Percentiles rank a stretch among this genome's conserved stretches.
phyloP scores from a whole-genome alignment of 169 alveolate genomes.

The Hammondia hammondi region DNA sequence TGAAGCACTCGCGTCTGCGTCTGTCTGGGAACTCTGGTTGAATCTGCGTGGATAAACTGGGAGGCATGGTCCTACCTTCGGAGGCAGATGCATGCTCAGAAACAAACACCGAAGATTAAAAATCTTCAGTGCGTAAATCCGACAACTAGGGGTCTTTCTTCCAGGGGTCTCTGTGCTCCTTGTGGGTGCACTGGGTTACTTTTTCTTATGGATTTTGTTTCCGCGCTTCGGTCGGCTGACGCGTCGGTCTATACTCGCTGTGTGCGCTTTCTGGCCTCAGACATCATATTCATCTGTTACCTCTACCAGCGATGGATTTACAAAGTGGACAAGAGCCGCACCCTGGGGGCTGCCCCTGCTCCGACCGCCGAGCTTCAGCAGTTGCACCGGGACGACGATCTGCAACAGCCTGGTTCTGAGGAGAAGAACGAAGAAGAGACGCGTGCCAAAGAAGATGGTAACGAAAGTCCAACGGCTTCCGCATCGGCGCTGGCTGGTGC shows the following conservation, averaged over 20 bases:
- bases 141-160: neutral
- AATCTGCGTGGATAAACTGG: too few species aligned
- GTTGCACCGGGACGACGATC: constrained; percentile 10
- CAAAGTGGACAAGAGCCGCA: constrained; percentile 65
- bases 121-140: neutral
- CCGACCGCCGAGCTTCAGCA: neutral
- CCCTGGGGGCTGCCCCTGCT: constrained; percentile 47
- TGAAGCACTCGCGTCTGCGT: too few species aligned
- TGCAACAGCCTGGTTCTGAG: neutral
- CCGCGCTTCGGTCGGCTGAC: neutral
- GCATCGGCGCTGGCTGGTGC: neutral
- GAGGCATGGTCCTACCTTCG: too few species aligned
- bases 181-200: neutral
- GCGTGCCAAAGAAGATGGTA: neutral
- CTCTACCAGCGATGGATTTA: constrained; percentile 92
- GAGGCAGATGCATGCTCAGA: neutral
- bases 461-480: neutral
- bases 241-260: neutral
- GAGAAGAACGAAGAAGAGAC: neutral
- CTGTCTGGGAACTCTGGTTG: too few species aligned
- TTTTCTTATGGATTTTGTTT: too few species aligned
- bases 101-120: neutral
- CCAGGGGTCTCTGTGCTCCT: neutral
- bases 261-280: constrained; percentile 41
- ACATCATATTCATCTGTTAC: constrained; percentile 91